Percentiles rank a stretch among this genome's conserved stretches.
Conservation (phyloP, 768 basidiomycete species). For the Leccinum variicolor region DNA sequence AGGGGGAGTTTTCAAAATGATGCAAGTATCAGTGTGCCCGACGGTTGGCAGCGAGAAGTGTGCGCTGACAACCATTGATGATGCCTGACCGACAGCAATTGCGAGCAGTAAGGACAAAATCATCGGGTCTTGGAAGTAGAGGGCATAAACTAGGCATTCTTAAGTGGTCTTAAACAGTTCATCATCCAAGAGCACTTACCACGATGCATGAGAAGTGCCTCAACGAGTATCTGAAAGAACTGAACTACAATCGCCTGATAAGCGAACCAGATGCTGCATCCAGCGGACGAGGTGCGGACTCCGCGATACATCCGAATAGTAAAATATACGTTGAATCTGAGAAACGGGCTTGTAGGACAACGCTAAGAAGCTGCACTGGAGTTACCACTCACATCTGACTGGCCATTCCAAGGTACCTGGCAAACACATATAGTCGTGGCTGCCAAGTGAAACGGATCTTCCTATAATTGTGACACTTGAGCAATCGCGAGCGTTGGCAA, state of each 20-base stretch:
- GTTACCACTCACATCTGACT: slow-evolving; percentile 17
- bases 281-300: background rate
- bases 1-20: slow-evolving; percentile 7
- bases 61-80: slow-evolving; percentile 17
- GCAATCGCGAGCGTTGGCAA: background rate
- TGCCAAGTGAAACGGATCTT: slow-evolving; percentile 4
- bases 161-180: background rate
- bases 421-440: slow-evolving; percentile 7
- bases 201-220: slow-evolving; percentile 16
- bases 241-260: slow-evolving; percentile 16
- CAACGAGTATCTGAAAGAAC: slow-evolving; percentile 8
- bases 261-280: slow-evolving; percentile 15
- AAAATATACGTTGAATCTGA: slow-evolving; percentile 24
- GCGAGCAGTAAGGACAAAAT: slow-evolving; percentile 7
- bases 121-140: slow-evolving; percentile 6
- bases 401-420: slow-evolving; percentile 18
- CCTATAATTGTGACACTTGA: background rate
- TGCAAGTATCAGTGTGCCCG: slow-evolving; percentile 12
- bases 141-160: slow-evolving; percentile 14
- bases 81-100: slow-evolving; percentile 10
- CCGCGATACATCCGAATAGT: slow-evolving; percentile 14
- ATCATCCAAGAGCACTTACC: slow-evolving; percentile 2
- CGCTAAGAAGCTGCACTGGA: background rate
- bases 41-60: slow-evolving; percentile 2
- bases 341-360: background rate